A percentile compares a stretch with the other conserved stretches of the same genome.
These are phyloP conservation scores for Lentinula detonsa DNA, from an alignment of 768 basidiomycete species.

Conservation along the genomic window DNA sequence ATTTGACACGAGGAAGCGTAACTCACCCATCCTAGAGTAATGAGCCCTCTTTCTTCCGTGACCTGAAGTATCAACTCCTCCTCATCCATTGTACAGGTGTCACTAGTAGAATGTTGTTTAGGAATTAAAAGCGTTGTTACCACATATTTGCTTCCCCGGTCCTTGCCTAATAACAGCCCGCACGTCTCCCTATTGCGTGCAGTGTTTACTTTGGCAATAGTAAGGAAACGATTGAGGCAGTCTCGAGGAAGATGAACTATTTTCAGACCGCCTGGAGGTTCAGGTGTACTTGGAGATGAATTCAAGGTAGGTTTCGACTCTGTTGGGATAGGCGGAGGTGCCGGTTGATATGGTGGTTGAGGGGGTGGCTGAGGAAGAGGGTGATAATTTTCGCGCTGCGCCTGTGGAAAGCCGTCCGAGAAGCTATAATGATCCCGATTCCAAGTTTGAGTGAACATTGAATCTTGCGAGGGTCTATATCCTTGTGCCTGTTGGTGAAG, in stretches of 20 bases:
- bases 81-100: constrained; percentile 91
- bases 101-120: constrained; percentile 81
- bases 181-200: constrained; percentile 79
- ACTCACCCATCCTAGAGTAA: constrained; percentile 89
- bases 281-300: constrained; percentile 13
- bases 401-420: constrained; percentile 13
- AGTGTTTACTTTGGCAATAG: constrained; percentile 77
- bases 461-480: constrained; percentile 70
- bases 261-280: constrained; percentile 39
- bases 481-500: constrained; percentile 75
- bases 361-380: constrained; percentile 14
- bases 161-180: constrained; percentile 74
- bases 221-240: constrained; percentile 69
- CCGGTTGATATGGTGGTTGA: constrained; percentile 14
- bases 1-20: constrained; percentile 5
- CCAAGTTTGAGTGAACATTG: constrained; percentile 47
- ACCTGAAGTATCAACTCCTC: constrained; percentile 85
- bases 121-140: constrained; percentile 86
- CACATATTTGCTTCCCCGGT: constrained; percentile 50
- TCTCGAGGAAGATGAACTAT: constrained; percentile 65
- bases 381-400: constrained; percentile 12
- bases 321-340: constrained; percentile 17
- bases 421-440: not conserved
- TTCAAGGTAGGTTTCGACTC: constrained; percentile 11
- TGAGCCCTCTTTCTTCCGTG: constrained; percentile 72